phyloP scores from a whole-genome alignment of 768 basidiomycete genomes.

The Phaffia tasmanica region DNA sequence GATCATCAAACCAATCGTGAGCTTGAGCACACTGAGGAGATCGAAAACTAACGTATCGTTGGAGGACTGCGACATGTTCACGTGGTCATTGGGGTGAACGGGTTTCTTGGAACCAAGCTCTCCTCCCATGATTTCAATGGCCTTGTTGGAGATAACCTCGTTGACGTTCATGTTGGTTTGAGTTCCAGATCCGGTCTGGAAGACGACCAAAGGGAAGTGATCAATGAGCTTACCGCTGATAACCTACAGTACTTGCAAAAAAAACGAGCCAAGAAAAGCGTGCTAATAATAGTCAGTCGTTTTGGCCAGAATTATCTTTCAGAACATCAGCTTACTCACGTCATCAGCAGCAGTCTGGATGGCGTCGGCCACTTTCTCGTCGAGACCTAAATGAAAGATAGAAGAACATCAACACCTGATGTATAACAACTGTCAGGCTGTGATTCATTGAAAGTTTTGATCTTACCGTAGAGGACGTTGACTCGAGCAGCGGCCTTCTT shows the following conservation, averaged over 20 bases:
- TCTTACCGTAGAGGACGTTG: slow-evolving; percentile 67
- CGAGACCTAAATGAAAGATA: slow-evolving; percentile 43
- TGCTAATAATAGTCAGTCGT: neutral
- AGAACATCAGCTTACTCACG: slow-evolving; percentile 41
- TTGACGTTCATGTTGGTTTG: slow-evolving; percentile 99
- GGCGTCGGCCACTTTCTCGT: slow-evolving; percentile 71
- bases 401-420: neutral
- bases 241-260: slow-evolving; percentile 49
- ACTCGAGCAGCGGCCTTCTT: slow-evolving; percentile 94
- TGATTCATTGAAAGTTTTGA: neutral
- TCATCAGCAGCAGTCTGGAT: slow-evolving; percentile 93
- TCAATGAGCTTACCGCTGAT: slow-evolving; percentile 89
- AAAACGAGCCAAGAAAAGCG: neutral
- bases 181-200: slow-evolving; percentile 97
- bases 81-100: slow-evolving; percentile 98
- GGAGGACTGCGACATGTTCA: slow-evolving; percentile 97
- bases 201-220: slow-evolving; percentile 96
- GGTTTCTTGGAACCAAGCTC: slow-evolving; percentile 91
- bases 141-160: slow-evolving; percentile 97
- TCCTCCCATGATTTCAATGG: slow-evolving; percentile 92
- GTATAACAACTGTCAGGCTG: neutral
- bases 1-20: neutral
- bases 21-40: neutral
- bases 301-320: neutral
- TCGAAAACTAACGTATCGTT: slow-evolving; percentile 77